Evolutionary conservation across 805 yeast genomes (phyloP), one percentile per base, ranked within the genome.

Genomic region (Cyberlindnera galapagoensis): DNA sequence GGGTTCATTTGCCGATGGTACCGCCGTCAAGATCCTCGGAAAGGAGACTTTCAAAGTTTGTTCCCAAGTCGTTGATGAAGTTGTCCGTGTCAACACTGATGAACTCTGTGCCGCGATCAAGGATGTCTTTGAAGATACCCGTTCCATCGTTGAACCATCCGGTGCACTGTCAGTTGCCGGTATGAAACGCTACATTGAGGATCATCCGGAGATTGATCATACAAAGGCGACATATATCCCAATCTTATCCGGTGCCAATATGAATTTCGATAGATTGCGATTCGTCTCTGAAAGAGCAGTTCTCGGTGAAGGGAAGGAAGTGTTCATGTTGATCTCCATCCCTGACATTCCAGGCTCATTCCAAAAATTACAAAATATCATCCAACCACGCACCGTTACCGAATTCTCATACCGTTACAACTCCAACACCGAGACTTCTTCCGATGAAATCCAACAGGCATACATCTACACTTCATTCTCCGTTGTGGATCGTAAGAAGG

Each of bases 91-190:
- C 5, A 70, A 74, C 51, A 88, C 97, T 9, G 97, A 88, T 58
- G 98, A 92, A 63, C 77, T 92, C 36, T 84, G 82, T 67, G 98
- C 98, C 14, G 97, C 97, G 26, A 87, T 92, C 43, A 90, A 92
- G 57, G 99, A 92, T 55, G 77, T 92, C 26, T 92, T 92, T 52
- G 95, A 87, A 56, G 99, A 92, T 51, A 90, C 97, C 1, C 73
- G 99, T 59, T 74, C 88, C 43, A 74, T 92, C 35, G 83, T 86
- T 21, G 99, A 92, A 61, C 99, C 99, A 7, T 80, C 97, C 5
- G 99, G 99, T 43, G 98, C 98, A 1, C 70, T 94, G 58, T 68
- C 94, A 4, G 96, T 90, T 28, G 98, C 99, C 3, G 99, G 97
- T 34, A 59, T 88, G 67, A 86, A 85, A 53, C 80, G 79, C 49